phyloP scores from a whole-genome alignment of 371 early-diverging fungal genomes.

The Batrachochytrium dendrobatidis region DNA sequence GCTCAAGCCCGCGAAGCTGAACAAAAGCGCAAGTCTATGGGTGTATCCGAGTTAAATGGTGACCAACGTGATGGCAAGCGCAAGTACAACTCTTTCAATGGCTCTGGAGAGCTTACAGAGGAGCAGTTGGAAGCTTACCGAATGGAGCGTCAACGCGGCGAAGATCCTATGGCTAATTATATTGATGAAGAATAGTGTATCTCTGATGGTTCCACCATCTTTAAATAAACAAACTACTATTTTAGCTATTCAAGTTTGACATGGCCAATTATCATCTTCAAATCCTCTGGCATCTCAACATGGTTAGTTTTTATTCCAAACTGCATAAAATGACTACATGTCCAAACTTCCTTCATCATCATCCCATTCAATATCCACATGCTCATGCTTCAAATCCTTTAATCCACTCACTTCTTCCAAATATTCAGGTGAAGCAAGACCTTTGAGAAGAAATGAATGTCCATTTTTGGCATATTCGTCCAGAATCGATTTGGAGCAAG shows the following conservation, averaged over 20 bases:
- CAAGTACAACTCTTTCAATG: slow-evolving; percentile 17
- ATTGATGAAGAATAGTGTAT: slow-evolving; percentile 24
- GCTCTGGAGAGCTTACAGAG: slow-evolving; percentile 34
- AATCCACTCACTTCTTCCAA: slow-evolving; percentile 82
- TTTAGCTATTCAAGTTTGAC: too few species aligned
- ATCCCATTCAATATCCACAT: slow-evolving; percentile 53
- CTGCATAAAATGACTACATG: too few species aligned
- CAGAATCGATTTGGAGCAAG: slow-evolving; percentile 68
- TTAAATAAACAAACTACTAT: too few species aligned
- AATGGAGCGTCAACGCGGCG: slow-evolving; percentile 22
- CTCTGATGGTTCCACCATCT: too few species aligned
- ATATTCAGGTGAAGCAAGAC: slow-evolving; percentile 60
- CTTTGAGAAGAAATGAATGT: slow-evolving; percentile 63
- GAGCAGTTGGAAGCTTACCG: slow-evolving; percentile 56
- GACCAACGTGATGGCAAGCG: not conserved
- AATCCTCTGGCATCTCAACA: too few species aligned
- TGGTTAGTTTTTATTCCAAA: too few species aligned
- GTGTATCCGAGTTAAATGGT: too few species aligned
- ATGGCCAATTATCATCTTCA: too few species aligned
- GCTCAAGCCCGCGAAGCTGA: slow-evolving; percentile 36
- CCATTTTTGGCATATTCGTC: slow-evolving; percentile 56
- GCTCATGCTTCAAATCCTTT: slow-evolving; percentile 65
- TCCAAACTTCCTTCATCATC: slow-evolving; percentile 29
- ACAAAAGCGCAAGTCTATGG: slow-evolving; percentile 14
- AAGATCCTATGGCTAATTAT: slow-evolving; percentile 45